Conservation (phyloP, 2,329 filamentous ascomycete genomes). For the Cercospora sesami region DNA sequence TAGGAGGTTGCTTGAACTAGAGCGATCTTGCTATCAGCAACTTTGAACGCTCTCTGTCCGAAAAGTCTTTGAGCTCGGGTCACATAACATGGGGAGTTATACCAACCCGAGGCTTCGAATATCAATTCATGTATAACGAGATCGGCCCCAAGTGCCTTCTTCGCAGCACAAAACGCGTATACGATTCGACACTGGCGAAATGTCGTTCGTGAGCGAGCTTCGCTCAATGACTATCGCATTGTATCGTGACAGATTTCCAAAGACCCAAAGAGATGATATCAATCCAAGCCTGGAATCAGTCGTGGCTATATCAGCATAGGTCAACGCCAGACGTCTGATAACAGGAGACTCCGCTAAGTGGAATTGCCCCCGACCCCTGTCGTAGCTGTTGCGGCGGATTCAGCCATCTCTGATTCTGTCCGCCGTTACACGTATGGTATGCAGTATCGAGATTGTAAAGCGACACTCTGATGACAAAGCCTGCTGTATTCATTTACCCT, state of each 20-base stretch:
- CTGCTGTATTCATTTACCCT: neutral
- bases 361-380: neutral
- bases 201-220: neutral
- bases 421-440: neutral
- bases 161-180: neutral
- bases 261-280: neutral
- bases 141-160: neutral
- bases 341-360: neutral
- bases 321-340: neutral
- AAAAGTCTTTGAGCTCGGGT: neutral
- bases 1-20: neutral
- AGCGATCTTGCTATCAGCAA: neutral
- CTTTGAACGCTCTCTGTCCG: neutral
- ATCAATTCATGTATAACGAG: neutral
- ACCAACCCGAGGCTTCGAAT: neutral
- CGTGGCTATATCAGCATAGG: neutral
- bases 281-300: neutral
- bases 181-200: neutral
- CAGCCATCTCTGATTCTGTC: neutral
- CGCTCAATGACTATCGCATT: neutral
- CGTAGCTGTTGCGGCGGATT: neutral
- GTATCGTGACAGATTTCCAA: neutral
- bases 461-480: neutral
- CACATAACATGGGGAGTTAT: neutral
- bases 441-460: neutral